Conservation (phyloP, 2,329 filamentous ascomycete genomes). For the Phialocephala subalpina region DNA sequence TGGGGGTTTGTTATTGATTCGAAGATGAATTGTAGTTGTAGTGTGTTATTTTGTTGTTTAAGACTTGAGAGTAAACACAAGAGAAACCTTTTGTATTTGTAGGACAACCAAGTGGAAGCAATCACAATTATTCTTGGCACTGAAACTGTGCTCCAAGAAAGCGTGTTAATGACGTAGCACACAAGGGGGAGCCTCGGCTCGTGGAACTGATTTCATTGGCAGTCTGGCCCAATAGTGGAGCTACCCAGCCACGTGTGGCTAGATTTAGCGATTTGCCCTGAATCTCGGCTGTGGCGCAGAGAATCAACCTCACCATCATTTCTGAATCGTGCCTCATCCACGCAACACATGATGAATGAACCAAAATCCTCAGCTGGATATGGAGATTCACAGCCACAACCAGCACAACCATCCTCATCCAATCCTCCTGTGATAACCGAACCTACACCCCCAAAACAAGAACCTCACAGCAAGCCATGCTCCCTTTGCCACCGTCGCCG, state of each 20-base stretch:
- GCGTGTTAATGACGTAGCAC: too few relatives aligned
- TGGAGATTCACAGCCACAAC: background rate
- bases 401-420: background rate
- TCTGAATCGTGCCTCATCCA: background rate
- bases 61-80: too few relatives aligned
- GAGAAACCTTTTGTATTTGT: background rate
- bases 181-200: too few relatives aligned
- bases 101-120: too few relatives aligned
- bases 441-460: too few relatives aligned
- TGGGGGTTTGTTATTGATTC: background rate
- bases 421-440: background rate
- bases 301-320: background rate
- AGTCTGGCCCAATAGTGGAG: background rate
- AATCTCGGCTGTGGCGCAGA: background rate
- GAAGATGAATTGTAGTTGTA: background rate
- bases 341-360: background rate
- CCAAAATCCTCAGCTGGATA: background rate
- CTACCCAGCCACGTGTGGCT: background rate
- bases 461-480: conserved; percentile 30
- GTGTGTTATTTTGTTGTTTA: background rate
- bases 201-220: too few relatives aligned
- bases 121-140: too few relatives aligned
- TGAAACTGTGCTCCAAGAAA: too few relatives aligned
- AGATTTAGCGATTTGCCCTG: background rate
- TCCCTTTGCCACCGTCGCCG: conserved; percentile 21